These are phyloP conservation scores for Rosa lucieae DNA, from an alignment of 306 rosid species.

Conservation along the genomic window DNA sequence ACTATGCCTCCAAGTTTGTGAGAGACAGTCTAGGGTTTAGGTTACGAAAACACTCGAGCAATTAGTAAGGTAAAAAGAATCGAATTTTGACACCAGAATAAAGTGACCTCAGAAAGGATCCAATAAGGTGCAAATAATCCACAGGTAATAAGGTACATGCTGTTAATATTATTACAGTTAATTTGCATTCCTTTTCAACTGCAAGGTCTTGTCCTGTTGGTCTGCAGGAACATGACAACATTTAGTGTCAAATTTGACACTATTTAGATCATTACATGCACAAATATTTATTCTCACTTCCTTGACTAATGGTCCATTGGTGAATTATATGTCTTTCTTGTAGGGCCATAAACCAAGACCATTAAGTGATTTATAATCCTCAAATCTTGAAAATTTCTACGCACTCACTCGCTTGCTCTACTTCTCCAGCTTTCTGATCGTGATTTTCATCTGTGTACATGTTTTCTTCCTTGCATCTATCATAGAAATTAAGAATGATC, in stretches of 20 bases:
- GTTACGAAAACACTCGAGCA: neutral
- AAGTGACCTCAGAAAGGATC: neutral
- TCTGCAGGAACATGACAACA: neutral
- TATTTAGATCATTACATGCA: neutral
- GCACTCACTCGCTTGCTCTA: slow-evolving; percentile 1
- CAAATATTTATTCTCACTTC: slow-evolving; percentile 40
- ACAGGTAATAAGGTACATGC: neutral
- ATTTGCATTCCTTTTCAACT: neutral
- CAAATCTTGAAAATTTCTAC: slow-evolving; percentile 5
- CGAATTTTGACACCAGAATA: neutral
- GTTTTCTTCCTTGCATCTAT: neutral
- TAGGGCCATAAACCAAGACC: neutral
- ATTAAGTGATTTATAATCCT: slow-evolving; percentile 15
- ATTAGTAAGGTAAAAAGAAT: neutral
- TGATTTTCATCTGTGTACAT: neutral
- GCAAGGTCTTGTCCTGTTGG: neutral
- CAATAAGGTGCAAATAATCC: neutral
- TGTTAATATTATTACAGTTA: neutral
- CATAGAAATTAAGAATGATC: neutral
- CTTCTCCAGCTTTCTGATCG: neutral
- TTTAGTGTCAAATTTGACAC: slow-evolving; percentile 8
- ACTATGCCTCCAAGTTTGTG: neutral
- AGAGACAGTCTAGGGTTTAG: neutral
- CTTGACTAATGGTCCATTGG: slow-evolving; percentile 9
- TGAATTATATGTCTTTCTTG: neutral